phyloP scores from a whole-genome alignment of 306 rosid species.

The Malus asiatica region DNA sequence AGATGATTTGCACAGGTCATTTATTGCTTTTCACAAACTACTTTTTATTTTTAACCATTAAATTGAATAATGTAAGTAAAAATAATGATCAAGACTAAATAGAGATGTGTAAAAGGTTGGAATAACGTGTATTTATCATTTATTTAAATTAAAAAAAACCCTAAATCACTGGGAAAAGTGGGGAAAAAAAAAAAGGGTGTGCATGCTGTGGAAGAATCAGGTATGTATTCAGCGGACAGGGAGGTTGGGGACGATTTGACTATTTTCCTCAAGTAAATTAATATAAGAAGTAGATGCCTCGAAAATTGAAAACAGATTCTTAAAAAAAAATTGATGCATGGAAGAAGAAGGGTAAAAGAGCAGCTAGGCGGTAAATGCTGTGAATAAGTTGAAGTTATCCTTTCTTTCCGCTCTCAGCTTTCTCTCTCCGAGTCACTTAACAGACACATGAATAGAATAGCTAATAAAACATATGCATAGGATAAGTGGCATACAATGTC shows the following conservation, averaged over 20 bases:
- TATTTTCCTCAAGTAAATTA: not conserved
- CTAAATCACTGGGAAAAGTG: no score
- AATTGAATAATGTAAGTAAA: no score
- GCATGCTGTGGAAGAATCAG: not conserved
- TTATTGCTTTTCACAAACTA: no score
- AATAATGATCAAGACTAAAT: no score
- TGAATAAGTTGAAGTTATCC: not conserved
- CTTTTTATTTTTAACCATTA: no score
- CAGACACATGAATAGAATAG: not conserved
- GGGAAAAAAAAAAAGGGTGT: not conserved
- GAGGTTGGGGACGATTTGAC: not conserved
- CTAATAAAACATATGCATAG: not conserved
- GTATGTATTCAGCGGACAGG: not conserved
- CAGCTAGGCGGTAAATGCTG: not conserved
- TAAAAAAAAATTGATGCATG: not conserved
- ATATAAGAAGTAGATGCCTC: not conserved
- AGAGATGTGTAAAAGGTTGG: no score
- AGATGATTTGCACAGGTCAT: no score
- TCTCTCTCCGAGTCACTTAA: constrained; percentile 1
- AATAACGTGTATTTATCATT: not conserved
- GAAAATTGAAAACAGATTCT: not conserved
- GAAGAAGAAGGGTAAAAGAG: not conserved
- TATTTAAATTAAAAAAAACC: no score
- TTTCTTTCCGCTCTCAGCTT: not conserved
- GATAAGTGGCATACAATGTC: not conserved